Percentiles rank a stretch among this genome's conserved stretches.
Evolutionary conservation across 805 yeast genomes (phyloP).

Genomic region (Huiozyma sinensis): DNA sequence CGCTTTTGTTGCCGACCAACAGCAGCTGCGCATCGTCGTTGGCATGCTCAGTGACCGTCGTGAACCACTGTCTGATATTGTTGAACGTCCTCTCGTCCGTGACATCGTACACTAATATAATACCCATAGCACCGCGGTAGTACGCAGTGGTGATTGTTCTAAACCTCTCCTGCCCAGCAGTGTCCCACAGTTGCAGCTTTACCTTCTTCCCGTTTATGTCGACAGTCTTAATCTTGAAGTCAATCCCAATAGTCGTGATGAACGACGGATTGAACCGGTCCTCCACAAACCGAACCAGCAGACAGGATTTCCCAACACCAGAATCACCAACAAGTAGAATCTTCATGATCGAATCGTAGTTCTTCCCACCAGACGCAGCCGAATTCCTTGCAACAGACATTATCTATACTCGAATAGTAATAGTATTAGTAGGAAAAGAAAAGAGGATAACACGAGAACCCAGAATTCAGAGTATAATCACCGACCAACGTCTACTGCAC

Average conservation of each 20-base stretch:
- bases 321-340: slow-evolving; percentile 89
- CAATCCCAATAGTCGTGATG: slow-evolving; percentile 95
- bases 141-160: slow-evolving; percentile 90
- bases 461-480: no score
- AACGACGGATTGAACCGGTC: slow-evolving; percentile 93
- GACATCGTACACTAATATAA: slow-evolving; percentile 71
- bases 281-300: slow-evolving; percentile 83
- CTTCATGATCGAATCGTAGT: slow-evolving; percentile 81
- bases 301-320: slow-evolving; percentile 81
- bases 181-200: slow-evolving; percentile 93
- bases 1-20: slow-evolving; percentile 91
- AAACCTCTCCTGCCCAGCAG: slow-evolving; percentile 92
- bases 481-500: no score
- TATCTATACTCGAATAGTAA: no score
- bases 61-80: slow-evolving; percentile 87
- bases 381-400: background rate
- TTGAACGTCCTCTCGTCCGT: slow-evolving; percentile 85
- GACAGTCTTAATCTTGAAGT: slow-evolving; percentile 91
- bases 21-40: slow-evolving; percentile 93
- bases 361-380: slow-evolving; percentile 12
- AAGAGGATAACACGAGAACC: no score
- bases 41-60: slow-evolving; percentile 92
- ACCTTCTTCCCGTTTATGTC: slow-evolving; percentile 86
- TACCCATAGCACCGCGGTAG: slow-evolving; percentile 84
- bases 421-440: no score